Evolutionary conservation across 1,139 yeast species (phyloP), one percentile per base, ranked within the genome.

Genomic region (Yamadazyma membranifaciens): DNA sequence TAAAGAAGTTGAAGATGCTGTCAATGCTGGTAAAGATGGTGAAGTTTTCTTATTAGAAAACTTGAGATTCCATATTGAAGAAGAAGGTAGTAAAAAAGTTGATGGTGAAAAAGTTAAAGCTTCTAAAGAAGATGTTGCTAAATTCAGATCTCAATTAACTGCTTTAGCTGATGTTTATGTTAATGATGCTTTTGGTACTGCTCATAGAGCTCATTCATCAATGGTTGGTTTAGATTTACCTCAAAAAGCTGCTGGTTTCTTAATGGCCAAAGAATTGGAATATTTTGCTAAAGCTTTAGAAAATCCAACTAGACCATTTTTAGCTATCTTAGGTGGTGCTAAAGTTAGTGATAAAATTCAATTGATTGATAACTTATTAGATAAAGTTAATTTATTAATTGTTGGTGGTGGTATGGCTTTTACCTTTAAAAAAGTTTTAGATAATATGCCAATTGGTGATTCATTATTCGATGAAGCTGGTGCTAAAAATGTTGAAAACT

Each of bases 351-450:
- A 91, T 75, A 91, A 91, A 83, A 91, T 91, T 63, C 96, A 88
- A 77, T 83, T 91, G 73, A 91, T 91, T 64, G 97, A 92, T 73
- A 91, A 91, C 81, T 80, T 91, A 69, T 80, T 91, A 62, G 89
- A 91, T 75, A 92, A 91, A 81, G 97, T 91, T 59, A 83, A 92
- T 70, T 70, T 83, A 50, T 78, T 91, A 67, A 87, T 91, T 70
- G 83, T 91, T 59, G 97, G 98, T 66, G 98, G 98, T 74, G 98
- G 98, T 74, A 91, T 91, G 98, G 91, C 98, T 46, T 91, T 89
- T 83, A 91, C 98, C 60, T 91, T 91, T 80, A 87, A 87, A 79
- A 91, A 92, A 80, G 85, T 91, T 45, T 69, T 88, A 56, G 86
- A 87, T 67, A 78, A 80, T 65, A 82, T 87, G 75, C 67, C 80